phyloP scores from a whole-genome alignment of 2,329 filamentous ascomycete species.

The Chaetomiaceae sp. region DNA sequence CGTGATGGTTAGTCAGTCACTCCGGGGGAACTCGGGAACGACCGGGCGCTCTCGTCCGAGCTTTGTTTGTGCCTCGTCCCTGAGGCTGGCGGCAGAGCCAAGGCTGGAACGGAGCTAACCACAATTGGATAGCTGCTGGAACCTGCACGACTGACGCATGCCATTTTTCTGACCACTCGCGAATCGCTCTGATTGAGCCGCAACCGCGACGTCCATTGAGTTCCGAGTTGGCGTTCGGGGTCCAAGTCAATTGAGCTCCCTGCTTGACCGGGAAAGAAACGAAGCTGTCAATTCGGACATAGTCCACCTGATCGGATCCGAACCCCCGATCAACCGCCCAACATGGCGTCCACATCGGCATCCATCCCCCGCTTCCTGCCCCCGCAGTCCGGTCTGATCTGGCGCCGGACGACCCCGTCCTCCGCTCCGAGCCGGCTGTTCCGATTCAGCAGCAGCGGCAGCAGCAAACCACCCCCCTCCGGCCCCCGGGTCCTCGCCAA shows the following conservation, averaged over 20 bases:
- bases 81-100: neutral
- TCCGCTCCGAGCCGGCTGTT: constrained; percentile 22
- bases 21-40: constrained; percentile 27
- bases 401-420: constrained; percentile 38
- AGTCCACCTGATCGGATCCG: neutral
- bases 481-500: constrained; percentile 72
- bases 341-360: constrained; percentile 37
- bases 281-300: too few species aligned
- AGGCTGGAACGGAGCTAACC: constrained; percentile 6
- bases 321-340: neutral
- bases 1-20: constrained; percentile 22
- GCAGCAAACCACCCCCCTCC: constrained; percentile 21
- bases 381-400: constrained; percentile 55
- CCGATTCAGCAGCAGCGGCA: constrained; percentile 11
- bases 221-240: neutral
- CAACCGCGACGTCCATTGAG: constrained; percentile 12
- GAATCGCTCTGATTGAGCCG: constrained; percentile 17
- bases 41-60: constrained; percentile 10
- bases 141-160: constrained; percentile 9
- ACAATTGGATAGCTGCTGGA: constrained; percentile 6
- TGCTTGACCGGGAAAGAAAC: too few species aligned
- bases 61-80: neutral
- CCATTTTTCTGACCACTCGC: constrained; percentile 11
- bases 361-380: constrained; percentile 65
- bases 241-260: neutral